Conservation (phyloP, 768 basidiomycete genomes). For the Mycena olivaceomarginata region DNA sequence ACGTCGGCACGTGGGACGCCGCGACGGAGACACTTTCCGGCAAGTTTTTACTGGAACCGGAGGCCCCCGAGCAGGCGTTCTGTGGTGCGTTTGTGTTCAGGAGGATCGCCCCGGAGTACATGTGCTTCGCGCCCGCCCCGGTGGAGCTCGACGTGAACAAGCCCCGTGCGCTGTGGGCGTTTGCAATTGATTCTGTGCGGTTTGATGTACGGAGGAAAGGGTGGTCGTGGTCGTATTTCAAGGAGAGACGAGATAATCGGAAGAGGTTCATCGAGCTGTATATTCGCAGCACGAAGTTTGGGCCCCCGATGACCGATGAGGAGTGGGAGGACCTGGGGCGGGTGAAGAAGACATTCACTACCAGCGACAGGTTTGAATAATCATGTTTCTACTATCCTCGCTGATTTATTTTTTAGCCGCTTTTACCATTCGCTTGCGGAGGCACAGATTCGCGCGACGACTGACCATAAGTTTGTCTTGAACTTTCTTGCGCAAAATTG, state of each 20-base stretch:
- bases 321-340: conserved; percentile 43
- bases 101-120: conserved; percentile 43
- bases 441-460: conserved; percentile 23
- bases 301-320: conserved; percentile 38
- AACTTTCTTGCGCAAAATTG: too few species aligned
- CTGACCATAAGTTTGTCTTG: conserved; percentile 42
- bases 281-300: conserved; percentile 45
- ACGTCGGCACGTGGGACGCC: conserved; percentile 22
- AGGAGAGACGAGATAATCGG: conserved; percentile 51
- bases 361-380: too few species aligned
- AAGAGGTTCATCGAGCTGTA: conserved; percentile 49
- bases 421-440: conserved; percentile 47
- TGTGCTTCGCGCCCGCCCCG: conserved; percentile 50
- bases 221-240: conserved; percentile 55
- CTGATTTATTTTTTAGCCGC: neutral
- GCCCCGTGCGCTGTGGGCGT: conserved; percentile 53
- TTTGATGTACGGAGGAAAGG: conserved; percentile 45
- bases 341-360: conserved; percentile 21
- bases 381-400: too few species aligned
- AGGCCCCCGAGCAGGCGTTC: conserved; percentile 9
- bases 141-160: conserved; percentile 37
- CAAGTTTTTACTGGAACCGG: neutral
- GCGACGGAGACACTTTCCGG: conserved; percentile 26
- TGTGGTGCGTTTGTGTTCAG: conserved; percentile 47
- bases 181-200: conserved; percentile 49